Base-by-base conservation (phyloP, 2,329 filamentous ascomycete species). In the Alternaria consortialis region DNA sequence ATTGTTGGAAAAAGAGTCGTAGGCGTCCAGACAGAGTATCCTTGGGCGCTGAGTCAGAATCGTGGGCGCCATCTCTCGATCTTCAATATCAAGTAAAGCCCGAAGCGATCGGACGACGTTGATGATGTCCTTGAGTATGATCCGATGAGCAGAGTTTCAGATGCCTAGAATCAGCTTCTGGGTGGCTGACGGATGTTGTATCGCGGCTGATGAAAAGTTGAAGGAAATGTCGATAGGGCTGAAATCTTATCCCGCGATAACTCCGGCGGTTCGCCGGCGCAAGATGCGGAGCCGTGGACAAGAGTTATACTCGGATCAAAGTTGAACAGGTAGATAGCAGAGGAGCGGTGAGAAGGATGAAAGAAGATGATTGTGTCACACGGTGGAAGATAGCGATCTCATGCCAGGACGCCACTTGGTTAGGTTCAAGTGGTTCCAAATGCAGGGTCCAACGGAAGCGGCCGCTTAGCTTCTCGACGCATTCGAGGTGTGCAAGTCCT, bases 1-100 rank as follows among this genome's bases (percentile, higher is more conserved):
- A 81, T 97, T 98, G 81, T 97, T 94, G 56, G 93, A 92, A 80
- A 97, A 99, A 42, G 94, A 97, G 82, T 99, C 95, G 80, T 97
- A 97, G 64, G 94, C 94, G 78, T 98, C 95, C 68, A 99, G 85
- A 80, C 97, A 97, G 65, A 98, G 87, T 64, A 98, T 90, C 62
- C 83, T 82, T 17, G 68, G 67, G 47, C 66, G 66, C 55, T 66
- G 66, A 58, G 66, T 69, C 53, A 65, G 56, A 60, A 71, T 52
- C 34, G 71, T 71, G 44, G 71, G 71, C 52, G 76, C 70, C 76
- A 78, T 77, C 32, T 46, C 46, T 51, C 32, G 42, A 25, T 46
- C 12, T 5, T 27, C 11, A 23, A 17, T 57, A 15, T 9, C 23
- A n/a, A 47, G 58, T 9, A 23, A n/a, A 47, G 58, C 25, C 20